Conservation (phyloP, 2,329 filamentous ascomycete species). For the Ciborinia camelliae region DNA sequence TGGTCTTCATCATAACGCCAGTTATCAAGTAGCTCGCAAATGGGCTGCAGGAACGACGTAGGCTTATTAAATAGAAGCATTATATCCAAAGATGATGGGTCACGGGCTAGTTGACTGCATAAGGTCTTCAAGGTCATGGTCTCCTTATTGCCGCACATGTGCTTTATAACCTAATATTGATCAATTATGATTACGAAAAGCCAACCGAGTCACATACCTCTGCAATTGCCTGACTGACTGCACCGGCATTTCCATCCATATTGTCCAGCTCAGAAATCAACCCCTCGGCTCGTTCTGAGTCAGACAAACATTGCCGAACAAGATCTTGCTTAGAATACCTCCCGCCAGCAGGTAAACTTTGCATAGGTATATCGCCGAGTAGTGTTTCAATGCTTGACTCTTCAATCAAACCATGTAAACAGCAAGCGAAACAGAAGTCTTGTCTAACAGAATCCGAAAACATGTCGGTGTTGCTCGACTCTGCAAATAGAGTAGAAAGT, state of each 20-base stretch:
- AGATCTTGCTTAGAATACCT: conserved; percentile 76
- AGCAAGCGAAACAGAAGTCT: conserved; percentile 87
- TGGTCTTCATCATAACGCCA: conserved; percentile 84
- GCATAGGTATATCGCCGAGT: conserved; percentile 79
- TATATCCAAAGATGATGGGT: conserved; percentile 69
- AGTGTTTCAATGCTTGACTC: conserved; percentile 75
- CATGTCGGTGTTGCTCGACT: conserved; percentile 51
- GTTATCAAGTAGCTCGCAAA: conserved; percentile 72
- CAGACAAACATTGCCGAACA: conserved; percentile 71
- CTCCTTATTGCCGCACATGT: conserved; percentile 68
- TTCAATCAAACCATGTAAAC: conserved; percentile 78
- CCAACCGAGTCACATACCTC: conserved; percentile 49
- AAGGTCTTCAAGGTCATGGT: conserved; percentile 76
- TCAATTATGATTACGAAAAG: conserved; percentile 22
- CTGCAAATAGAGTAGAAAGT: conserved; percentile 61
- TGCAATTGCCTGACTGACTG: conserved; percentile 73
- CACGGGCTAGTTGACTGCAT: conserved; percentile 69
- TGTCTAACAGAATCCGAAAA: conserved; percentile 66
- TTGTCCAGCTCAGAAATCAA: conserved; percentile 80
- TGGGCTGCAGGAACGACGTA: conserved; percentile 64
- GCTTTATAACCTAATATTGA: conserved; percentile 55
- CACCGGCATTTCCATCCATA: conserved; percentile 88
- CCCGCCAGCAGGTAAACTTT: conserved; percentile 69
- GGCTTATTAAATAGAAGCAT: conserved; percentile 73
- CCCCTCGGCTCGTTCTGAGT: conserved; percentile 70